These are phyloP conservation scores for Hypoxylon sp. DNA, from an alignment of 2,329 filamentous ascomycete species.

Conservation along the genomic window DNA sequence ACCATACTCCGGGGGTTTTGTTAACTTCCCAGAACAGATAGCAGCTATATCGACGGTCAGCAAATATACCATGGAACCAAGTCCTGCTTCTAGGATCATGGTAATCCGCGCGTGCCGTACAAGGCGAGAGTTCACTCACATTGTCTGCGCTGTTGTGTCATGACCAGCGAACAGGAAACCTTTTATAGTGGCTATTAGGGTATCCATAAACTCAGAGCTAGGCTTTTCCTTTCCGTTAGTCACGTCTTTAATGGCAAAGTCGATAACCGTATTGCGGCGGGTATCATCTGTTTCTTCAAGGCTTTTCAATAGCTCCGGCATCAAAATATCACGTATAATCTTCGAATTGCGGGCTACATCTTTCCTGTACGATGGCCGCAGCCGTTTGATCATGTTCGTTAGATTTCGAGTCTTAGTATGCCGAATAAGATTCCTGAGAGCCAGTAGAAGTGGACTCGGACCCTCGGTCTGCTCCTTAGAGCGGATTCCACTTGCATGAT, in stretches of 20 bases:
- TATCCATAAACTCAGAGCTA: slow-evolving; percentile 48
- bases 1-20: too few species aligned
- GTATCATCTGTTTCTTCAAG: background rate
- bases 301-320: background rate
- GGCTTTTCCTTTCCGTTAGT: slow-evolving; percentile 33
- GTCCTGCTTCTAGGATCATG: too few species aligned
- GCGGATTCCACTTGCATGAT: slow-evolving; percentile 23
- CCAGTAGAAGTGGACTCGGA: background rate
- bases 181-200: slow-evolving; percentile 55
- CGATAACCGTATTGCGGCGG: slow-evolving; percentile 38
- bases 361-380: too few species aligned
- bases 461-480: background rate
- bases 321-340: background rate
- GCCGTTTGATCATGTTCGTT: too few species aligned
- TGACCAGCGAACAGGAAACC: slow-evolving; percentile 57
- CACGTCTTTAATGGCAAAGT: slow-evolving; percentile 44
- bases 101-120: too few species aligned
- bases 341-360: background rate
- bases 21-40: too few species aligned
- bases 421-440: too few species aligned
- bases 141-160: slow-evolving; percentile 56
- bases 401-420: too few species aligned
- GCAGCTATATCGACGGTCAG: too few species aligned
- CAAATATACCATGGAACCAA: too few species aligned
- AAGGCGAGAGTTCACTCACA: background rate